Evolutionary conservation across 305 asterid genomes (phyloP), one percentile per base, ranked within the genome.

Genomic region (Ilex paraguariensis): DNA sequence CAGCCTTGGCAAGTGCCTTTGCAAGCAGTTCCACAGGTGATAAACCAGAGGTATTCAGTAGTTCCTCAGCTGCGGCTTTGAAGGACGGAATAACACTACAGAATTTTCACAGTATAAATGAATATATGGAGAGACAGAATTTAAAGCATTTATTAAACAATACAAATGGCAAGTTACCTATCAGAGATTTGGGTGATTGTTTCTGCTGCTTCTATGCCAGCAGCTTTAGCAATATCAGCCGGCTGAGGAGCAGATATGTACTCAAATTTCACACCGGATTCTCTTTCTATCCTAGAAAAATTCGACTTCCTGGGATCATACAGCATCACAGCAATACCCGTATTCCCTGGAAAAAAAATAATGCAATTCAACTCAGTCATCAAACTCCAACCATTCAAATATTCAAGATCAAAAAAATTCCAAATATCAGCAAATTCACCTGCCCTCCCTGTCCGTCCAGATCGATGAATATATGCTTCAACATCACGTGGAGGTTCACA

Each of bases 401-500:
- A 49, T 13, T 45, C 31, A 13, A 60, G 42, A 45, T 30, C 53
- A 31, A 33, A 52, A 21, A 50, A 31, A 40, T 17, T 49, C 32
- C 51, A 68, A 56, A 15, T 36, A 67, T 16, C 59, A 64, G 49
- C 44, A 61, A 1, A 61, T 63, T 54, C 66, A 86, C 91, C 88
- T 46, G 97, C 99, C 76, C 99, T 79, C 48, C 99, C 99, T 10
- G 97, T 93, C 67, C 97, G 78, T 63, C 97, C 97, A 79, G 99
- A 93, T 30, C 97, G 88, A 83, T 93, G 99, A 70, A 93, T 93
- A 82, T 93, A 90, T 40, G 88, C 97, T 79, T 90, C 97, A 12
- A 84, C 97, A 64, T 90, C 96, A 57, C 90, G 91, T n/a, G 99
- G 99, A 5, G 99, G 97, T 71, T 90, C 99, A 75, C 96, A 90